Percentiles rank a stretch among this genome's conserved stretches.
Conservation (phyloP, 1,139 yeast genomes). For the Debaryomycetaceae sp. region DNA sequence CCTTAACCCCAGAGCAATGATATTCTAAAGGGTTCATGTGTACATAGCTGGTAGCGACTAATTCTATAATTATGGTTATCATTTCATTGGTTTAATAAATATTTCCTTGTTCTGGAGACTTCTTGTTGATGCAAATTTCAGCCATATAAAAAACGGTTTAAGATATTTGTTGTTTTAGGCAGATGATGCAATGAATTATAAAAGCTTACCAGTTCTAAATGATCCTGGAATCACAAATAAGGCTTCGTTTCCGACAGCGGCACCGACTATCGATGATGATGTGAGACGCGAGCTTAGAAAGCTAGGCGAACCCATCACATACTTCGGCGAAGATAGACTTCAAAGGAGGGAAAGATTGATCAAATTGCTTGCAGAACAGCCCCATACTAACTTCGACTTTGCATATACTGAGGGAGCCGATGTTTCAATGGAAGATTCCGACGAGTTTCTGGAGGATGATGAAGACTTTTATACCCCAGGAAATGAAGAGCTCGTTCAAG, state of each 20-base stretch:
- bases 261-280: slow-evolving; percentile 64
- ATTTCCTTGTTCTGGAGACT: too few relatives aligned
- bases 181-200: slow-evolving; percentile 13
- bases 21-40: too few relatives aligned
- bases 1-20: slow-evolving; percentile 10
- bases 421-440: slow-evolving; percentile 28
- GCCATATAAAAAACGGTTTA: too few relatives aligned
- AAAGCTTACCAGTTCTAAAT: slow-evolving; percentile 23
- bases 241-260: slow-evolving; percentile 13
- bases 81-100: too few relatives aligned
- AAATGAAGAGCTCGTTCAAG: slow-evolving; percentile 46
- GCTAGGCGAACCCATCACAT: slow-evolving; percentile 57
- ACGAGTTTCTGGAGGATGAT: slow-evolving; percentile 44
- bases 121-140: too few relatives aligned
- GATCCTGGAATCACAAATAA: slow-evolving; percentile 9
- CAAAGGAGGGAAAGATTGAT: slow-evolving; percentile 58
- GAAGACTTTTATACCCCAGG: slow-evolving; percentile 90
- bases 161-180: too few relatives aligned
- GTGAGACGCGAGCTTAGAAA: slow-evolving; percentile 48
- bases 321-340: slow-evolving; percentile 58
- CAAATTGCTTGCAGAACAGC: slow-evolving; percentile 17
- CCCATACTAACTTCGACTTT: slow-evolving; percentile 7
- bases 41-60: too few relatives aligned
- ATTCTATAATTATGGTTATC: too few relatives aligned
- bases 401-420: slow-evolving; percentile 12